phyloP scores from a whole-genome alignment of 164 flowering plant species.

The Pachysandra terminalis region DNA sequence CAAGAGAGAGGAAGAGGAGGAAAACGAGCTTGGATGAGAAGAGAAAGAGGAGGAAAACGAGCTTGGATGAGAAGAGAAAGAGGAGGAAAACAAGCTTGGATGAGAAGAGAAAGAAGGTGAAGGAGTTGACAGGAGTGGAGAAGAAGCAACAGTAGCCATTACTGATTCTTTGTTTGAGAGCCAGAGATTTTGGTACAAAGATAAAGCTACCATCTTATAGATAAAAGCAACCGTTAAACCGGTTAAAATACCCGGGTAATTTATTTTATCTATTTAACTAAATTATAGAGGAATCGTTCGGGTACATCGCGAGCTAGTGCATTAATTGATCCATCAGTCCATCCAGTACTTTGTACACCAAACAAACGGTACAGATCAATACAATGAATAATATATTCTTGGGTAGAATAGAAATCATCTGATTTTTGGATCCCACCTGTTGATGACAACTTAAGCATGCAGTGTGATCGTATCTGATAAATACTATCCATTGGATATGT shows the following conservation, averaged over 20 bases:
- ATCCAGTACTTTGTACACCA: too few species aligned
- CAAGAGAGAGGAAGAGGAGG: conserved; percentile 20
- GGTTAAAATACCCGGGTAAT: background rate
- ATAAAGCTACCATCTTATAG: background rate
- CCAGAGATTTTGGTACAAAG: conserved; percentile 25
- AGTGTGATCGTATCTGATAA: too few species aligned
- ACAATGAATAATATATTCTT: too few species aligned
- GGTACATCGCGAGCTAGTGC: conserved; percentile 14
- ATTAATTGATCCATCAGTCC: too few species aligned
- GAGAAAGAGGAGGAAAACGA: conserved; percentile 26
- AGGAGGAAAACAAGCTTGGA: conserved; percentile 26
- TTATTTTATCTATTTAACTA: conserved; percentile 2
- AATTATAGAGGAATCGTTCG: background rate
- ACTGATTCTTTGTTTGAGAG: conserved; percentile 17
- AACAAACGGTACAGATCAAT: too few species aligned
- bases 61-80: conserved; percentile 26
- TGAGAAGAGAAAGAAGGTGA: conserved; percentile 26
- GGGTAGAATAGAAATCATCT: too few species aligned
- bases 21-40: conserved; percentile 28
- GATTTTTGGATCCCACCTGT: too few species aligned
- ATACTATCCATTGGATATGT: too few species aligned
- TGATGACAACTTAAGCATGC: too few species aligned
- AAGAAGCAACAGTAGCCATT: conserved; percentile 46
- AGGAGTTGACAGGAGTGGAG: conserved; percentile 34
- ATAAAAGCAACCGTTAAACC: background rate